phyloP scores from a whole-genome alignment of 2,329 filamentous ascomycete species.

The Talaromyces sp. region DNA sequence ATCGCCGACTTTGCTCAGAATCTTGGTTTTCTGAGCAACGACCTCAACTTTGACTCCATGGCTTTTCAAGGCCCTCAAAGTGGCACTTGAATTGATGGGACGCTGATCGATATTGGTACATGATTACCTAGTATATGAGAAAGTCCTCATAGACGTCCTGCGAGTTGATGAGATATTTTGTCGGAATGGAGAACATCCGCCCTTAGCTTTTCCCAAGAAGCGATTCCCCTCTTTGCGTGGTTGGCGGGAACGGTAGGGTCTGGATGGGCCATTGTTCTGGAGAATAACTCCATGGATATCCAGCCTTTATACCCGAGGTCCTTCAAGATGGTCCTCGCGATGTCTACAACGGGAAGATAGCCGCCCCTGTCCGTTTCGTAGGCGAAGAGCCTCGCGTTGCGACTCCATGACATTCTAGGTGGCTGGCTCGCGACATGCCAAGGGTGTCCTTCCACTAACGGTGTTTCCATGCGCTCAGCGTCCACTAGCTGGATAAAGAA shows the following conservation, averaged over 20 bases:
- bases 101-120: neutral
- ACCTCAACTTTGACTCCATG: conserved; percentile 14
- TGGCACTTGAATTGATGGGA: neutral
- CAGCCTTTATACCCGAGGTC: conserved; percentile 63
- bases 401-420: conserved; percentile 70
- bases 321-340: conserved; percentile 57
- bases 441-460: conserved; percentile 55
- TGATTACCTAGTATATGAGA: neutral
- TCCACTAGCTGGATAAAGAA: conserved; percentile 74
- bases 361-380: conserved; percentile 58
- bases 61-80: conserved; percentile 12
- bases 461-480: conserved; percentile 58
- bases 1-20: conserved; percentile 18
- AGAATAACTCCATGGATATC: conserved; percentile 68
- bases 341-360: conserved; percentile 63
- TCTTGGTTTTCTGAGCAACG: conserved; percentile 17
- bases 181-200: conserved; percentile 9
- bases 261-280: conserved; percentile 52
- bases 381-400: conserved; percentile 67
- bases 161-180: neutral
- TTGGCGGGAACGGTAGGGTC: conserved; percentile 52
- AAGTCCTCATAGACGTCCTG: neutral
- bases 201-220: conserved; percentile 48
- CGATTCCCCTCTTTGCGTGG: conserved; percentile 50
- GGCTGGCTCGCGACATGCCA: conserved; percentile 57